Percentiles rank a stretch among this genome's conserved stretches.
These are phyloP conservation scores for Halenospora varia DNA, from an alignment of 495 filamentous ascomycete genomes.

Conservation along the genomic window DNA sequence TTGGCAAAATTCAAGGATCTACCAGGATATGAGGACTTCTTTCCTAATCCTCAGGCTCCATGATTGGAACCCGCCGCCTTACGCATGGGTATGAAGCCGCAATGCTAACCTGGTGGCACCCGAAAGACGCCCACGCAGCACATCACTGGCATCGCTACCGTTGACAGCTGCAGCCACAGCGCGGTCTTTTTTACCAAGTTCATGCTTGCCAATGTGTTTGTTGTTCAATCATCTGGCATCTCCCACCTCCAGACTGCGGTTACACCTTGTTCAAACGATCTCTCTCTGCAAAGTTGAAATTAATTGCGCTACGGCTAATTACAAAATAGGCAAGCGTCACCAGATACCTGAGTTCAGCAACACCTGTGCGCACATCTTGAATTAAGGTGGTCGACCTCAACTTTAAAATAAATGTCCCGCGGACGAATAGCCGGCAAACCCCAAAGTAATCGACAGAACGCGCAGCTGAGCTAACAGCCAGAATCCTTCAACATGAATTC, in stretches of 20 bases:
- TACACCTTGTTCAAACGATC: not conserved
- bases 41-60: not conserved
- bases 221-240: not conserved
- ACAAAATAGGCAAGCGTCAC: not conserved
- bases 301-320: slow-evolving; percentile 8
- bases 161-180: slow-evolving; percentile 3
- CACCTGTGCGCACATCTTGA: not conserved
- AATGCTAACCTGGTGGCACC: not conserved
- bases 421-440: not conserved
- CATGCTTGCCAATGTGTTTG: not conserved
- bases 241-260: not conserved
- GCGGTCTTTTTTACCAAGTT: not conserved
- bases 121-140: too few species aligned
- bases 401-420: not conserved
- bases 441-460: not conserved
- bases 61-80: not conserved
- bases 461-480: not conserved
- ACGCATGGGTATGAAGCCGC: not conserved
- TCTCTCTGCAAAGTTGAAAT: too few species aligned
- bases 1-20: not conserved
- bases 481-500: slow-evolving; percentile 5
- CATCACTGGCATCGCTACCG: slow-evolving; percentile 5
- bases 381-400: not conserved
- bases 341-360: not conserved
- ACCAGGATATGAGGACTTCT: not conserved